Percentiles rank a stretch among this genome's conserved stretches.
Evolutionary conservation across 805 yeast genomes (phyloP).

Genomic region (Lipomyces kockii): DNA sequence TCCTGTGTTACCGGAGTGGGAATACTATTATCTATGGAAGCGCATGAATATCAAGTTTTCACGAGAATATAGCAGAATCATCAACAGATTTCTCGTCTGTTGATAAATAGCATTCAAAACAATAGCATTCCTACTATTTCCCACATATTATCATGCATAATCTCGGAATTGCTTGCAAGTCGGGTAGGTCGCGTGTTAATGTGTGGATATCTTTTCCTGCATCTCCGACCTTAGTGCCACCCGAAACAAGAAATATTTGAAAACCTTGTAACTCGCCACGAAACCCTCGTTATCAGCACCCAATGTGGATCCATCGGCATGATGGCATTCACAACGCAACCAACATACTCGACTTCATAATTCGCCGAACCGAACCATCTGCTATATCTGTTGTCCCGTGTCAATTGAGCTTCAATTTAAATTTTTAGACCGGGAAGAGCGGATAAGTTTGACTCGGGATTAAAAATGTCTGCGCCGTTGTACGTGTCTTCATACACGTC

Average conservation of each 20-base stretch:
- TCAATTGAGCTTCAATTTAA: not conserved
- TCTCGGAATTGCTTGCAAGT: not conserved
- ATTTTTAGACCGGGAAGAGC: not conserved
- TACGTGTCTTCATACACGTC: constrained; percentile 30
- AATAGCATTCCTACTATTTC: not conserved
- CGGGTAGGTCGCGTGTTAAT: not conserved
- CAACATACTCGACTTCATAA: not conserved
- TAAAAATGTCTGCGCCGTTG: constrained; percentile 35
- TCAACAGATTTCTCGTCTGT: no score
- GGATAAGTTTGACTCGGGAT: not conserved
- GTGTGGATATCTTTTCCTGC: not conserved
- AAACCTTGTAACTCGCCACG: not conserved
- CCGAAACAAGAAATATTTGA: no score
- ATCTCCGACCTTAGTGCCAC: not conserved
- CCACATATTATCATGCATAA: not conserved
- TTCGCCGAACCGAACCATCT: not conserved
- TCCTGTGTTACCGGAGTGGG: no score
- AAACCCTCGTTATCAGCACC: not conserved
- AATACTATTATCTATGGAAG: no score
- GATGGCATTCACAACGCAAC: not conserved
- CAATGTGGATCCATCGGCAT: not conserved
- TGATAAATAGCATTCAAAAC: no score
- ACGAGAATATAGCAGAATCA: no score
- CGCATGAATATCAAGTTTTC: no score
- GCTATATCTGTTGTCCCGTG: not conserved